Conservation (phyloP, 192 early-diverging fungal species). For the Fimicolochytrium jonesii region DNA sequence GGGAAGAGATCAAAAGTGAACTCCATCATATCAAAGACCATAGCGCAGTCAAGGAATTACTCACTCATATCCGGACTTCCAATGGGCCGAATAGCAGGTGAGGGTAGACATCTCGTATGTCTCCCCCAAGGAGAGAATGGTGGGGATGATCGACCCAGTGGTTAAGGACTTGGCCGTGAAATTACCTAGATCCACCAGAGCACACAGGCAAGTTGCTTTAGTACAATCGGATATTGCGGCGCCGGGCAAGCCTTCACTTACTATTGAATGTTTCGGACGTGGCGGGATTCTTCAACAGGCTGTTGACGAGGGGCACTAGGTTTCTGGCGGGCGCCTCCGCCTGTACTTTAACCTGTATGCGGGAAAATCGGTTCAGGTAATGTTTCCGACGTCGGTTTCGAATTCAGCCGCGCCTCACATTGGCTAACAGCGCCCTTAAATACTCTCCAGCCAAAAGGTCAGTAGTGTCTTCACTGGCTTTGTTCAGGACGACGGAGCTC, state of each 20-base stretch:
- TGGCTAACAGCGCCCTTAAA: background rate
- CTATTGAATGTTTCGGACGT: background rate
- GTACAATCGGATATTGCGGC: too few species aligned
- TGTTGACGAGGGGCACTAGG: background rate
- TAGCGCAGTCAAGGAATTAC: background rate
- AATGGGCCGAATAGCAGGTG: background rate
- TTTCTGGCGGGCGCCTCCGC: background rate
- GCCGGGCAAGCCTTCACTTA: too few species aligned
- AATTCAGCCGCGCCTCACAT: too few species aligned
- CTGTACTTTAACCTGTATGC: background rate
- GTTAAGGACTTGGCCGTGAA: too few species aligned
- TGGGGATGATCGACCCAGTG: too few species aligned
- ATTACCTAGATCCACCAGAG: too few species aligned
- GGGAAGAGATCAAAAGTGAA: background rate
- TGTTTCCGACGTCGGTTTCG: too few species aligned
- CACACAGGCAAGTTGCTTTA: too few species aligned
- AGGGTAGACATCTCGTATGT: background rate
- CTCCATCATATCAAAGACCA: background rate
- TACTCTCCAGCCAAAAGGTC: background rate
- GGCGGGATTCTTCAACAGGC: background rate
- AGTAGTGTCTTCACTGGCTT: background rate
- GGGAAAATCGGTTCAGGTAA: too few species aligned
- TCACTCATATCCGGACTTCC: background rate
- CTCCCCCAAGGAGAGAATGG: background rate
- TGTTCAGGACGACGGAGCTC: constrained; percentile 3